Evolutionary conservation across 1,284 basidiomycete genomes (phyloP), one percentile per base, ranked within the genome.

Genomic region (Laetiporus sulphureus): DNA sequence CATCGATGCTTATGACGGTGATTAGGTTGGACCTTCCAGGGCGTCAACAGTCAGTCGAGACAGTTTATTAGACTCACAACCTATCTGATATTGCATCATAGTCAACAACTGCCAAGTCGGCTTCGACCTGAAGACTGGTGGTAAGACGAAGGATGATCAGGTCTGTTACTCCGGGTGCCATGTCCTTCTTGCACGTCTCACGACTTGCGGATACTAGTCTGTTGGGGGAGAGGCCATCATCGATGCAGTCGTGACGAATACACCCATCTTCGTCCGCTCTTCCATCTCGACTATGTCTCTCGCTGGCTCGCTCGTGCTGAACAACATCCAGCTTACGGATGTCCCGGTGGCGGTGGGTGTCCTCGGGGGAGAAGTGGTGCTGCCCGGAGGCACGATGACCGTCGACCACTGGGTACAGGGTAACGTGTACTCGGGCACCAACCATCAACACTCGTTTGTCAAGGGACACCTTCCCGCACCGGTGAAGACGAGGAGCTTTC

Each of bases 401-500:
- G 83, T 88, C 53, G 55, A 63, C 0, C 73, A 75, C n/a, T 88
- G 84, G 84, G 79, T 64, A 1, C 83, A 86, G 59, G 83, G 83
- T 20, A 82, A 86, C 50, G 66, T 80, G 24, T 86, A 73, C 56
- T 57, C 57, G 10, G 78, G 83, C 6, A 63, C 68, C 1, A 65
- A 61, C 40, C 49, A 64, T 0, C 46, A 50, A 1, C 61, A 62
- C 4, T 57, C 38, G 6, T 88, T 76, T 56, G 65, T 63, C 1
- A 74, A 83, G 58, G 71, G 65, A 3, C 54, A 58, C 16, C 68
- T 82, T 37, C 45, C 64, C 7, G 61, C 68, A 6, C 68, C 75
- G 0, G 57, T 59, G 38, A 85, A 85, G 54, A 68, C 81, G 1
- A 53, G 65, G n/a, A 66, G 62, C 32, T 61, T 91, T 25, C 56